Percentiles rank a stretch among this genome's conserved stretches.
These are phyloP conservation scores for Ogataea nitratoaversa DNA, from an alignment of 805 yeast species.

Conservation along the genomic window DNA sequence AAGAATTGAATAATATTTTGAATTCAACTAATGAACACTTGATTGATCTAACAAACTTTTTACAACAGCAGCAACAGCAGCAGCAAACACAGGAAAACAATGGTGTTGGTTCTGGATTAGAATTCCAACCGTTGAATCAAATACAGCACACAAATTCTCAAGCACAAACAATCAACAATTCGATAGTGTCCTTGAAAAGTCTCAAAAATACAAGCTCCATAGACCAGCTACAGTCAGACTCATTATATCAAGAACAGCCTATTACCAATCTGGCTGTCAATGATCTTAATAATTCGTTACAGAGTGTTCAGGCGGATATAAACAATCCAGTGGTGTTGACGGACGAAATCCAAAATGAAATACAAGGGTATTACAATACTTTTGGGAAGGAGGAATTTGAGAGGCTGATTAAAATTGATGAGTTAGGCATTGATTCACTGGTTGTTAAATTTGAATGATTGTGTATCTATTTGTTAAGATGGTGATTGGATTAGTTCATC, in stretches of 20 bases:
- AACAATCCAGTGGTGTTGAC: neutral
- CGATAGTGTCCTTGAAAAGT: slow-evolving; percentile 1
- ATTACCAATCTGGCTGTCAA: too few relatives aligned
- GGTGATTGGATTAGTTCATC: neutral
- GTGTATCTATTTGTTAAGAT: neutral
- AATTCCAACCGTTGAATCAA: neutral
- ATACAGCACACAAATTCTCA: neutral
- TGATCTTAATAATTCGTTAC: neutral
- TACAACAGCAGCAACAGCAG: slow-evolving; percentile 14
- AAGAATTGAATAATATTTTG: slow-evolving; percentile 29
- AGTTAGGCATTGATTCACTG: slow-evolving; percentile 8
- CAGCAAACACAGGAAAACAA: neutral
- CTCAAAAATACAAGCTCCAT: neutral
- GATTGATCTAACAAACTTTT: slow-evolving; percentile 25
- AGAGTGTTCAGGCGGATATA: neutral
- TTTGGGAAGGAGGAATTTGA: slow-evolving; percentile 2
- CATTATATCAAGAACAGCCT: too few relatives aligned
- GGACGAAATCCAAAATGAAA: neutral
- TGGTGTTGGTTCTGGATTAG: neutral
- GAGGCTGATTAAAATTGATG: slow-evolving; percentile 5
- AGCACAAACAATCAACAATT: neutral
- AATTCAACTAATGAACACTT: slow-evolving; percentile 32
- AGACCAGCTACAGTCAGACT: neutral
- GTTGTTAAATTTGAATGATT: slow-evolving; percentile 7
- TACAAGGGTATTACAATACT: neutral